Base-by-base conservation (phyloP, 75 land plant genomes). In the Larix kaempferi region DNA sequence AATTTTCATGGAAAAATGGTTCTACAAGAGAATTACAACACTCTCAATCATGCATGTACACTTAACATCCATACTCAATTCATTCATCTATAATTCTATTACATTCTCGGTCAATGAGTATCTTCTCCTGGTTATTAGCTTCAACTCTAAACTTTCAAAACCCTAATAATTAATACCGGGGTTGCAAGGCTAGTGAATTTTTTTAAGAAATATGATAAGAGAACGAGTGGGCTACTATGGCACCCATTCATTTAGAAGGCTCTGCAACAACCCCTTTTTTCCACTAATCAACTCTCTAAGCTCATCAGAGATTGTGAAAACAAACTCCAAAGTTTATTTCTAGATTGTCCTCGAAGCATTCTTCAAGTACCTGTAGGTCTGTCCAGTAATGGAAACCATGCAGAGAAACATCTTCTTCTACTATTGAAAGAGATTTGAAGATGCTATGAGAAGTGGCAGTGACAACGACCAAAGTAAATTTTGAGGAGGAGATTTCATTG, bases 1-100 rank as follows among this genome's bases (percentile, higher is more conserved):
- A 82, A 95, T 76, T 91, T 95, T 41, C 98, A 95, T 71, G 98
- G 98, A 0, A 95, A 95, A 83, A 95, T 95, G 98, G 95, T 95
- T 8, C 83, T 95, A 14, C 79, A 92, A 41, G 83, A 77, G 66
- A 95, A 95, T 57, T 95, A 95, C 80, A 95, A 95, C 92, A 88
- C 86, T 71, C 74, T 95, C 74, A 95, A 95, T n/a, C n/a, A n/a
- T n/a, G n/a, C n/a, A n/a, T n/a, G 21, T 7, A 35, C 16, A 67
- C 35, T 6, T 22, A 12, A 4, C 2, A 13, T 56, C 57, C 4
- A 2, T 56, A 16, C 59, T 57, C 59, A 15, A 57, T 15, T 19
- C 62, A 22, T 2, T 59, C 8, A 25, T 59, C n/a, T 58, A 58
- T n/a, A 4, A 19, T 17, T 58, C 6, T 4, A 59, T n/a, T 59